Conservation (phyloP, 2,329 filamentous ascomycete genomes). For the Aureobasidium sp. region DNA sequence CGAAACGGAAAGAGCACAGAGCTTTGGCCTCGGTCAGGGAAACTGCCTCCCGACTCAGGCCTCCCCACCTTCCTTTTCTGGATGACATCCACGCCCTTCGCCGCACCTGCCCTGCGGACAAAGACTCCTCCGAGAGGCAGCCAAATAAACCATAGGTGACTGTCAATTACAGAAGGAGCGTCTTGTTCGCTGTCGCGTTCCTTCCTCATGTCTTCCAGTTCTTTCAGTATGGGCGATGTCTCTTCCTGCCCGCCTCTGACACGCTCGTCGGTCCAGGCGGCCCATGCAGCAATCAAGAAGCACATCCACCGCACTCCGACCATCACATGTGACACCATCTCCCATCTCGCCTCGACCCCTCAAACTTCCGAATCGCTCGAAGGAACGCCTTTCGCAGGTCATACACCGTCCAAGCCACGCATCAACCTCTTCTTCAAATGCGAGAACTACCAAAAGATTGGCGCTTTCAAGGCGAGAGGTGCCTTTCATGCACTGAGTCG, state of each 20-base stretch:
- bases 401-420: constrained; percentile 50
- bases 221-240: constrained; percentile 35
- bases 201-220: not conserved
- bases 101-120: not conserved
- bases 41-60: not conserved
- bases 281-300: constrained; percentile 63
- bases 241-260: constrained; percentile 54
- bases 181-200: not conserved
- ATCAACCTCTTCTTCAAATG: constrained; percentile 87
- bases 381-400: constrained; percentile 50
- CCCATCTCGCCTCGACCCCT: constrained; percentile 64
- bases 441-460: constrained; percentile 84
- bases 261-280: constrained; percentile 60
- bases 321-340: constrained; percentile 68
- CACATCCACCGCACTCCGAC: constrained; percentile 80
- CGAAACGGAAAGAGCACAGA: constrained; percentile 3
- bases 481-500: constrained; percentile 78
- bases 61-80: constrained; percentile 10
- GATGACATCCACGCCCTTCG: not conserved
- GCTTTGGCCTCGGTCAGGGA: not conserved
- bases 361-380: constrained; percentile 47
- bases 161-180: not conserved
- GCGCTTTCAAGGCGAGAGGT: constrained; percentile 86
- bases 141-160: not conserved
- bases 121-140: not conserved